Conservation (phyloP, 768 basidiomycete species). For the Trametes coccinea region DNA sequence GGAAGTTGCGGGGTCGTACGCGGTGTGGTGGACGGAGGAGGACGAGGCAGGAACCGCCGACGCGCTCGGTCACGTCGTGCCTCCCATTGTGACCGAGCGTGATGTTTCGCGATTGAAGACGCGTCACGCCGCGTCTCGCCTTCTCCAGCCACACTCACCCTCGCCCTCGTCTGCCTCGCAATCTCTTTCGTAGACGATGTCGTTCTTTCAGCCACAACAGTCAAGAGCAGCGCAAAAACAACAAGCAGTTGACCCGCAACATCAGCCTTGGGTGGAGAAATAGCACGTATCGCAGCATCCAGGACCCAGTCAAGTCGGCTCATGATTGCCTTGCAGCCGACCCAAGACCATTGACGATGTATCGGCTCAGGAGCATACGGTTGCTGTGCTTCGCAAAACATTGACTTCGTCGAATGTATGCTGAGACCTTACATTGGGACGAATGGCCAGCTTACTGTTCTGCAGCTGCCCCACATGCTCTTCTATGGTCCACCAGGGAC, state of each 20-base stretch:
- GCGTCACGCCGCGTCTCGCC: slow-evolving; percentile 40
- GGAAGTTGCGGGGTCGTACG: neutral
- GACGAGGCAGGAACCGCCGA: slow-evolving; percentile 20
- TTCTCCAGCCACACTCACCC: neutral
- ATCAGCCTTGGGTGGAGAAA: slow-evolving; percentile 98
- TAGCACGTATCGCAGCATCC: slow-evolving; percentile 52
- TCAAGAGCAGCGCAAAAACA: slow-evolving; percentile 32
- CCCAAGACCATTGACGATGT: slow-evolving; percentile 98
- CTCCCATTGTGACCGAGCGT: slow-evolving; percentile 20
- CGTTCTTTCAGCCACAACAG: slow-evolving; percentile 57
- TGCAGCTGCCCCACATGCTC: slow-evolving; percentile 95
- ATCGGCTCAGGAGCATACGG: slow-evolving; percentile 95
- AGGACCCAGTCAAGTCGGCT: neutral
- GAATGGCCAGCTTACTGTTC: neutral
- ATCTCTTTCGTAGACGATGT: slow-evolving; percentile 41
- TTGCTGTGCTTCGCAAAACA: slow-evolving; percentile 88
- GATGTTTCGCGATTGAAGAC: slow-evolving; percentile 25
- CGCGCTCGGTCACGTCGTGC: slow-evolving; percentile 37
- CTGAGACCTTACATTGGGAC: neutral
- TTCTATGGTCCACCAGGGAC: slow-evolving; percentile 99
- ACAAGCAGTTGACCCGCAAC: slow-evolving; percentile 47
- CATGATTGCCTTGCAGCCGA: slow-evolving; percentile 52
- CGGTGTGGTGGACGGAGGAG: slow-evolving; percentile 12
- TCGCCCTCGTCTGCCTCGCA: neutral
- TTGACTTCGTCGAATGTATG: slow-evolving; percentile 87